Evolutionary conservation across 805 yeast genomes (phyloP), one percentile per base, ranked within the genome.

Genomic region (Candida caryicola): DNA sequence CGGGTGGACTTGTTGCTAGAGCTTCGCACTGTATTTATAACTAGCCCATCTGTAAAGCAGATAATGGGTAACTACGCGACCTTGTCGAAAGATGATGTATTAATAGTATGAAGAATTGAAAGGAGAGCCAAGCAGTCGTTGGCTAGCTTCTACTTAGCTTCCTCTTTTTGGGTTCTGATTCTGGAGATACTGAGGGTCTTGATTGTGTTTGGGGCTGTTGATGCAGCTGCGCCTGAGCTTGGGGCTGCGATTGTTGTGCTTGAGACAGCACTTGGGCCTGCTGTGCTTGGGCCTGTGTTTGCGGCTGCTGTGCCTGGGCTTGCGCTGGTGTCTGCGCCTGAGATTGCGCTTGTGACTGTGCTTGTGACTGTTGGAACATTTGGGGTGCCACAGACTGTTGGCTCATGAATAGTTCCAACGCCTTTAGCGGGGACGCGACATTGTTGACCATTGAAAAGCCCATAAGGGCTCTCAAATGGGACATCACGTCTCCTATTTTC

Each of bases 401-500:
- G 23, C 16, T 35, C 52, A 65, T 54, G 39, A 62, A 66, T 29
- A 66, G 49, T 37, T 73, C 77, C 37, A 82, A 62, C 0, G 85
- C 77, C 17, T 71, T 74, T 29, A 77, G 43, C 0, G 89, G 86
- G 23, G 81, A 74, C 4, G 58, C 58, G 3, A 74, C 67, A 17
- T 76, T 69, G 23, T 66, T 65, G 5, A 71, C 59, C 40, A 66
- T 63, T 7, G 85, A 73, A 47, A 71, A 77, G 8, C 71, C 64
- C 79, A 85, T 79, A 39, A 88, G 62, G 4, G 84, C 79, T 39
- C 76, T 73, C 45, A 87, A 68, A 44, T 78, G 77, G 0, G 88
- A 71, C 87, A 88, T 83, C 7, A 82, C 82, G 57, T 86, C 93
- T 29, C 88, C 75, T 4, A 85, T 77, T 57, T 85, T 91, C 62